These are phyloP conservation scores for Fusarium sp. DNA, from an alignment of 2,329 filamentous ascomycete species.

Conservation along the genomic window DNA sequence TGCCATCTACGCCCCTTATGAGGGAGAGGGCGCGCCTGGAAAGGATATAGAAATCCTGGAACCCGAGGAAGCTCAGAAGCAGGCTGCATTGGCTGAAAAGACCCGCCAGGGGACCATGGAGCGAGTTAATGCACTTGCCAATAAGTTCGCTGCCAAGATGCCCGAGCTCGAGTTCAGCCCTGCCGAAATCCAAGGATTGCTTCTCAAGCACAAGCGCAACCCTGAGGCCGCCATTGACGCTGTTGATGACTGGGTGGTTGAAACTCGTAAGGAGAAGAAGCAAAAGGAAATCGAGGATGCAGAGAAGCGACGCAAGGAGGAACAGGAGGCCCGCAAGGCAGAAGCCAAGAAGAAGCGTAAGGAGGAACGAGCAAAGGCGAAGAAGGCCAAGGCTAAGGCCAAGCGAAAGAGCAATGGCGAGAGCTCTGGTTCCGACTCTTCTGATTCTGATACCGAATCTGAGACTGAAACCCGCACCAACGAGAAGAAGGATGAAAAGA, in stretches of 20 bases:
- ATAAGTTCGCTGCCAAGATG: constrained; percentile 60
- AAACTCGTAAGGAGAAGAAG: constrained; percentile 60
- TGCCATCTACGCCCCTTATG: constrained; percentile 66
- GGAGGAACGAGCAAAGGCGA: constrained; percentile 38
- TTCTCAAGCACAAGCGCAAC: constrained; percentile 65
- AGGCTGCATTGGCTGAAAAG: constrained; percentile 46
- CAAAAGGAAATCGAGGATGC: constrained; percentile 55
- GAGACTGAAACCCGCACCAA: constrained; percentile 36
- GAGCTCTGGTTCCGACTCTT: constrained; percentile 34
- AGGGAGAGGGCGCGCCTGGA: constrained; percentile 41
- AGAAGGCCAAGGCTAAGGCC: constrained; percentile 40
- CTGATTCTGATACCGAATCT: constrained; percentile 38
- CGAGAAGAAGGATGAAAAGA: constrained; percentile 32
- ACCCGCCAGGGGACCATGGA: constrained; percentile 50
- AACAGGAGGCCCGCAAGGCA: constrained; percentile 45
- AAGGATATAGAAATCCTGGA: constrained; percentile 19
- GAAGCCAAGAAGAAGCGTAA: constrained; percentile 44
- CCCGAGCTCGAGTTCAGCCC: constrained; percentile 67
- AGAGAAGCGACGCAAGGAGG: constrained; percentile 53
- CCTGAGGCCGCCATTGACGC: constrained; percentile 59
- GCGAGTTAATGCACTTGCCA: constrained; percentile 57
- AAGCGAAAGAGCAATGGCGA: constrained; percentile 36
- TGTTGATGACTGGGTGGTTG: constrained; percentile 60
- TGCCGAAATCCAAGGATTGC: constrained; percentile 68
- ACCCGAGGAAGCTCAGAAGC: constrained; percentile 41